Percentiles rank a stretch among this genome's conserved stretches.
phyloP scores from a whole-genome alignment of 192 early-diverging fungal species.

The Entomortierella beljakovae region DNA sequence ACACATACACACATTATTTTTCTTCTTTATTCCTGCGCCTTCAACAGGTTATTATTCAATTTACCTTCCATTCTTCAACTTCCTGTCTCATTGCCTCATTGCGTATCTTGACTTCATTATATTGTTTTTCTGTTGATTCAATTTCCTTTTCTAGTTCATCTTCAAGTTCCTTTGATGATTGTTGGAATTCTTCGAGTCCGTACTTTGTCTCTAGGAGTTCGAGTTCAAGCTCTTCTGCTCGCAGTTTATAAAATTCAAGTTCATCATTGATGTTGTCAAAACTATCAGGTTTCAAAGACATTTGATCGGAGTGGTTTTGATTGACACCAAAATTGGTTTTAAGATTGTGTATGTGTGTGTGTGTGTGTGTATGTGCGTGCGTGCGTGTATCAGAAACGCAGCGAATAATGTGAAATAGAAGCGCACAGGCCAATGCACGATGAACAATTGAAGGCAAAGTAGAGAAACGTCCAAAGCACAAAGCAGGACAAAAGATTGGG shows the following conservation, averaged over 20 bases:
- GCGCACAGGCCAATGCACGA: slow-evolving; percentile 5
- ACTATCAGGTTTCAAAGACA: slow-evolving; percentile 12
- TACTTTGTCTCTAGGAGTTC: slow-evolving; percentile 68
- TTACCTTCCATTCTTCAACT: slow-evolving; percentile 77
- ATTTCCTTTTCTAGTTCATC: slow-evolving; percentile 80
- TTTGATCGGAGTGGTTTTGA: neutral
- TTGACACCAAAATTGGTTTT: neutral
- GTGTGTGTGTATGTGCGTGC: too few relatives aligned
- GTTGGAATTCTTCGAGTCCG: slow-evolving; percentile 74
- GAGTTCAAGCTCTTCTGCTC: slow-evolving; percentile 62
- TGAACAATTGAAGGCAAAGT: neutral
- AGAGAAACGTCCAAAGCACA: neutral
- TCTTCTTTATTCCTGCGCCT: too few relatives aligned
- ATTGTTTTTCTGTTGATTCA: slow-evolving; percentile 71
- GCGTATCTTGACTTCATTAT: slow-evolving; percentile 71
- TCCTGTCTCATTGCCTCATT: slow-evolving; percentile 75
- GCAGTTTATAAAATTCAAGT: slow-evolving; percentile 71
- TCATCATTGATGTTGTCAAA: slow-evolving; percentile 68
- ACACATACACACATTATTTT: too few relatives aligned
- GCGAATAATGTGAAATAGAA: neutral
- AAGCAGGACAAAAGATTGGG: too few relatives aligned
- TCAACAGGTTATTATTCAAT: too few relatives aligned
- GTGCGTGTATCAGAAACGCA: neutral
- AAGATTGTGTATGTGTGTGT: neutral
- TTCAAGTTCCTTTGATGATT: slow-evolving; percentile 76